These are phyloP conservation scores for Leccinum uliginosum DNA, from an alignment of 768 basidiomycete genomes.

Conservation along the genomic window DNA sequence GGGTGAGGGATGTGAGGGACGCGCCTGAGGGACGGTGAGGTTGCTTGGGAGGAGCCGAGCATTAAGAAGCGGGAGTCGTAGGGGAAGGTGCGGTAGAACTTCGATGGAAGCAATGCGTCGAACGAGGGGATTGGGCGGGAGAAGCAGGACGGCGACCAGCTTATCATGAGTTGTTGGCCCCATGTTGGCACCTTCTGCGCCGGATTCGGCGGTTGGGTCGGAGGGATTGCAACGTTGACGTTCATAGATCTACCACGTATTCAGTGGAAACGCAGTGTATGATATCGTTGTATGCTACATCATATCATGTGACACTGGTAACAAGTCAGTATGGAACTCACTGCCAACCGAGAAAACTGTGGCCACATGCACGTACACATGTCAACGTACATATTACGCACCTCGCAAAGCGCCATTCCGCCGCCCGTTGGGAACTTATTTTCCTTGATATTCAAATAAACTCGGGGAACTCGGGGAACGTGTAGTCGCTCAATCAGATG, in stretches of 20 bases:
- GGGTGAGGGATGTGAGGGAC: slow-evolving; percentile 29
- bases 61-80: slow-evolving; percentile 25
- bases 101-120: not conserved
- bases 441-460: not conserved
- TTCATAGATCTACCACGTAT: not conserved
- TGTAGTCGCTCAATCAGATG: not conserved
- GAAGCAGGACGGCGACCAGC: not conserved
- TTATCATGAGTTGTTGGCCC: not conserved
- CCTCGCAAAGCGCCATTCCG: not conserved
- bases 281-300: too few species aligned
- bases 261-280: not conserved
- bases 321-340: not conserved
- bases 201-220: not conserved
- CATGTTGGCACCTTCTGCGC: not conserved
- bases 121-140: not conserved
- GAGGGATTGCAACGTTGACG: not conserved
- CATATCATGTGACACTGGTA: not conserved
- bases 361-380: not conserved
- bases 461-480: not conserved
- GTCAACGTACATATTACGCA: not conserved
- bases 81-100: not conserved
- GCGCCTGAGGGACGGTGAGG: slow-evolving; percentile 26
- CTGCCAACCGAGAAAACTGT: too few species aligned
- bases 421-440: not conserved
- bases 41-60: slow-evolving; percentile 20